Evolutionary conservation across 2,329 filamentous ascomycete genomes (phyloP).

Genomic region (Phialophora expanda): DNA sequence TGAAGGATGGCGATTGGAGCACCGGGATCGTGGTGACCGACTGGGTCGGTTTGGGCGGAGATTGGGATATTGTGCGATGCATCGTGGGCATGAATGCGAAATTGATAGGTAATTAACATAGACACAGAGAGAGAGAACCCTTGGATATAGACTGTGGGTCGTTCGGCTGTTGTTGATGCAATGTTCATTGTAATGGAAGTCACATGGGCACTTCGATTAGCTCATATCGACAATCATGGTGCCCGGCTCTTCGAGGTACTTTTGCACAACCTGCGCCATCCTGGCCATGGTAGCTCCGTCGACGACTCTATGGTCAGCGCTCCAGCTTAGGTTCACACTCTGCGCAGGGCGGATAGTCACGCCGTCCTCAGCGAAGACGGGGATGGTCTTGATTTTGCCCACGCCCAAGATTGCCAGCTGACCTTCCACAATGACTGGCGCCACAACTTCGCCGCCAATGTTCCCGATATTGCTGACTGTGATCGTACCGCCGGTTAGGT

Average conservation of each 20-base stretch:
- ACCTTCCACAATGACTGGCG: constrained; percentile 85
- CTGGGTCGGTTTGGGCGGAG: constrained; percentile 83
- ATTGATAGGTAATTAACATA: constrained; percentile 41
- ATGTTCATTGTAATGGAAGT: too few relatives aligned
- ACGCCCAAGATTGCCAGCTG: constrained; percentile 93
- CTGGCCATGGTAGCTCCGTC: constrained; percentile 94
- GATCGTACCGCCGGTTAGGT: constrained; percentile 86
- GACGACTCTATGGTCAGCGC: constrained; percentile 89
- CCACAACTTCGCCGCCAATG: constrained; percentile 89
- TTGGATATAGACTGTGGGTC: neutral
- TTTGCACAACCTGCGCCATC: constrained; percentile 79
- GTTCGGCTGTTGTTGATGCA: neutral
- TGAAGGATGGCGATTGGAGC: constrained; percentile 68
- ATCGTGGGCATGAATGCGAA: constrained; percentile 90
- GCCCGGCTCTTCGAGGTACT: constrained; percentile 81
- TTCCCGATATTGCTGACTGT: constrained; percentile 96
- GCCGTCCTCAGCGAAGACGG: constrained; percentile 69
- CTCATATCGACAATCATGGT: constrained; percentile 82
- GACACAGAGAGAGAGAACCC: neutral
- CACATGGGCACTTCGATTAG: constrained; percentile 51
- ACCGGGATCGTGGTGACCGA: constrained; percentile 92
- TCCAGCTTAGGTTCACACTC: constrained; percentile 92
- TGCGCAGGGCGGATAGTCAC: constrained; percentile 73
- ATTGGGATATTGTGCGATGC: constrained; percentile 88
- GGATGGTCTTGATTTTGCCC: constrained; percentile 78